These are phyloP conservation scores for Fusarium pseudograminearum DNA, from an alignment of 2,329 filamentous ascomycete species.

Conservation along the genomic window DNA sequence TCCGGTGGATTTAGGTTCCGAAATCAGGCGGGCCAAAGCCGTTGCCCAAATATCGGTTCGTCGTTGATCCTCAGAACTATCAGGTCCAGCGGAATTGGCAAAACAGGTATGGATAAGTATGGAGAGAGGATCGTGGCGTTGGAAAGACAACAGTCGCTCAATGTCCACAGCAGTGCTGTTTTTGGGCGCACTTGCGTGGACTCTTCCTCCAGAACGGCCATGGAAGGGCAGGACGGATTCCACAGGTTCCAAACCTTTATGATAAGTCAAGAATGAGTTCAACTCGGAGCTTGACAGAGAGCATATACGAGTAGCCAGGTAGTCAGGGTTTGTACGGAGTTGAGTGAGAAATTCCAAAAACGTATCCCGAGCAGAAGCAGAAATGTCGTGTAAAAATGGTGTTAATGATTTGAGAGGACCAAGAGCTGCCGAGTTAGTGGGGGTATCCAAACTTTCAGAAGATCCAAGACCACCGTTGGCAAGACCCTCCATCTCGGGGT, in stretches of 20 bases:
- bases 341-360: slow-evolving; percentile 84
- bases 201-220: slow-evolving; percentile 61
- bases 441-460: slow-evolving; percentile 64
- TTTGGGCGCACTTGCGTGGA: slow-evolving; percentile 59
- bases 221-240: slow-evolving; percentile 85
- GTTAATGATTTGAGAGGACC: slow-evolving; percentile 56
- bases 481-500: slow-evolving; percentile 75
- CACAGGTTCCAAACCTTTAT: slow-evolving; percentile 81
- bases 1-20: slow-evolving; percentile 78
- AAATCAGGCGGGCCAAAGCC: slow-evolving; percentile 84
- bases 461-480: slow-evolving; percentile 59
- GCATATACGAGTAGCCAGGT: slow-evolving; percentile 84
- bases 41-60: slow-evolving; percentile 90
- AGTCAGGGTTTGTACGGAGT: slow-evolving; percentile 87
- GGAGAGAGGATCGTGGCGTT: slow-evolving; percentile 87
- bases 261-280: slow-evolving; percentile 79
- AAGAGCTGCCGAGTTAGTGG: slow-evolving; percentile 56
- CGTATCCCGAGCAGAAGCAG: slow-evolving; percentile 77
- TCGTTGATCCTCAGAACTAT: slow-evolving; percentile 82
- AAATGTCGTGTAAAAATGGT: slow-evolving; percentile 79
- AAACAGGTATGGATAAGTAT: slow-evolving; percentile 90
- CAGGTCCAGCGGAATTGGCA: slow-evolving; percentile 84
- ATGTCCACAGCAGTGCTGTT: slow-evolving; percentile 70
- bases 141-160: slow-evolving; percentile 87
- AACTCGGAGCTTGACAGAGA: slow-evolving; percentile 82